These are phyloP conservation scores for Blastocystis sp. DNA, from an alignment of 352 stramenopile species.

Conservation along the genomic window DNA sequence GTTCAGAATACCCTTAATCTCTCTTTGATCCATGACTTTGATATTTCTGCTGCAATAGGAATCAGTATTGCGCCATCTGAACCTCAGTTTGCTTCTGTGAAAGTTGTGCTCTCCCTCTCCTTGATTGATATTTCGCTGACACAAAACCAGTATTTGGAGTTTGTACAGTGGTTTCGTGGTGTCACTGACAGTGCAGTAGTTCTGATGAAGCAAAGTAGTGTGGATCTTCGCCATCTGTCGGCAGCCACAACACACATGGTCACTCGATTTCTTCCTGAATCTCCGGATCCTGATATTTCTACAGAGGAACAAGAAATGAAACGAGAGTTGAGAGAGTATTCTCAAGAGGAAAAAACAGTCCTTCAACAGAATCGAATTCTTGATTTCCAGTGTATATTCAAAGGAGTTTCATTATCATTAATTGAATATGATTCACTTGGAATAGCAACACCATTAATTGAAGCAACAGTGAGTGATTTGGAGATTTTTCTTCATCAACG, in stretches of 20 bases:
- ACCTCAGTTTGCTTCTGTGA: background rate
- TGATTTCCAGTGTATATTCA: background rate
- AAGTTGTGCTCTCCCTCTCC: background rate
- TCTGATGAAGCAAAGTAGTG: background rate
- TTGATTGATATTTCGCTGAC: background rate
- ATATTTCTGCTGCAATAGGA: background rate
- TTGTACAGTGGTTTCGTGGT: background rate
- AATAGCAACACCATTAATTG: too few species aligned
- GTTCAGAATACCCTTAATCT: background rate
- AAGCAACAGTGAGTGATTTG: background rate
- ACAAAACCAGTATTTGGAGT: background rate
- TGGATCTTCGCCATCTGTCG: background rate
- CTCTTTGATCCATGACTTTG: background rate
- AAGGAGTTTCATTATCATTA: background rate
- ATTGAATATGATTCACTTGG: too few species aligned
- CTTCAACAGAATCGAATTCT: background rate
- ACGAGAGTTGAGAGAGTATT: too few species aligned
- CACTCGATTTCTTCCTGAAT: background rate
- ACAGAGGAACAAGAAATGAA: too few species aligned
- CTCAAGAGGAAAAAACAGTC: too few species aligned
- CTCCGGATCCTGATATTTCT: too few species aligned
- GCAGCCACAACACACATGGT: background rate
- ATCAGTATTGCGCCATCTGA: constrained; percentile 13
- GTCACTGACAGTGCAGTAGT: background rate
- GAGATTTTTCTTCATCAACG: background rate